Evolutionary conservation across 2,329 filamentous ascomycete species (phyloP), one percentile per base, ranked within the genome.

Genomic region (Albifimbria verrucaria): DNA sequence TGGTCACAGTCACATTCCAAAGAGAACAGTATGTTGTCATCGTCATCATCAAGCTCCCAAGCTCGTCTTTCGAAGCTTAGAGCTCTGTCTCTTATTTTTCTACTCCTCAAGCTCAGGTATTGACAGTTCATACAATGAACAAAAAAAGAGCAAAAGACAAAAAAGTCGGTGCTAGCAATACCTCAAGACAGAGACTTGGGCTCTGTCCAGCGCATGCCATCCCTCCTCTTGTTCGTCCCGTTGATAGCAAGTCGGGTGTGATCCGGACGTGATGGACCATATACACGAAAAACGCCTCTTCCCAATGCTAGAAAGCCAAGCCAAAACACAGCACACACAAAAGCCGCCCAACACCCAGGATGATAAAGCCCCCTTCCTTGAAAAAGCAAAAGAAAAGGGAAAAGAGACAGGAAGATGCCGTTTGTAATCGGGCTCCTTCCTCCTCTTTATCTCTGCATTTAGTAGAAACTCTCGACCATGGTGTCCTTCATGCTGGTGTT

Each of bases 401-500:
- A 39, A 39, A 6, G 32, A n/a, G n/a, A n/a, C n/a, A n/a, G n/a
- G n/a, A n/a, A n/a, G n/a, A n/a, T n/a, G n/a, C n/a, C n/a, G n/a
- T n/a, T n/a, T n/a, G n/a, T n/a, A n/a, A n/a, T n/a, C n/a, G n/a
- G n/a, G n/a, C n/a, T 15, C 32, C 32, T 39, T 39, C 12, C 18
- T 5, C 12, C 12, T 50, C 32, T 26, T 51, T 32, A 12, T 32
- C 25, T 12, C 5, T 17, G 32, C 9, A n/a, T 52, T 81, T 81
- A 99, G 79, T 99, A 99, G 78, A 97, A 99, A 65, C 90, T 96
- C 80, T 99, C 94, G 57, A 99, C 94, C 85, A 99, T 96, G 60
- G 92, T 94, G 72, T 97, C 93, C 83, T 97, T 97, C 79, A 97
- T 87, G 62, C 77, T 86, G 50, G 86, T 89, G 71, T 90, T 90